Evolutionary conservation across 1,284 basidiomycete genomes (phyloP).

Genomic region (Tilletia horrida): DNA sequence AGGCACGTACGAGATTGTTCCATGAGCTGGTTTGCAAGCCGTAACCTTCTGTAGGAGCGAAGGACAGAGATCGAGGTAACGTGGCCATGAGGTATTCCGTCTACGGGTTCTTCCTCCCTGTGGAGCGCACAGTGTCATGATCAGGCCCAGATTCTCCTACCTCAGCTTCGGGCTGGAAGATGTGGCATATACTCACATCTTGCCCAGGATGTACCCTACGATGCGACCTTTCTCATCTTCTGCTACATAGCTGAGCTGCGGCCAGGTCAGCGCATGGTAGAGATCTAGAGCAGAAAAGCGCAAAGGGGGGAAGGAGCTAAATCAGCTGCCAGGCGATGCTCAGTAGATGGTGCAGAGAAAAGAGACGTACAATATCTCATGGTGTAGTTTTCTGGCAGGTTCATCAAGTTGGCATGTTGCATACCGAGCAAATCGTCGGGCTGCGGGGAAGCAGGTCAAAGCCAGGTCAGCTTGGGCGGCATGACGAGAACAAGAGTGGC

Average conservation of each 20-base stretch:
- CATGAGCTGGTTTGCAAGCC: conserved; percentile 54
- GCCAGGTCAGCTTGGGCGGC: not conserved
- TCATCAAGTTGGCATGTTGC: conserved; percentile 54
- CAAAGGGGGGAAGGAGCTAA: not conserved
- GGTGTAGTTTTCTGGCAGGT: conserved; percentile 54
- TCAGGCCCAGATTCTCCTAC: too few relatives aligned
- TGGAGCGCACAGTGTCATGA: not conserved
- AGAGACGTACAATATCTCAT: conserved; percentile 46
- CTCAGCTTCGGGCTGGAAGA: not conserved
- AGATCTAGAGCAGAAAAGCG: conserved; percentile 63
- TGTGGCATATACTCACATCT: conserved; percentile 63
- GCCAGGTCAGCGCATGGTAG: conserved; percentile 86
- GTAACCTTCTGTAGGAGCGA: conserved; percentile 48
- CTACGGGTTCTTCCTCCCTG: conserved; percentile 52
- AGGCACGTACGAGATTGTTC: conserved; percentile 50
- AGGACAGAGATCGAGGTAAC: conserved; percentile 53
- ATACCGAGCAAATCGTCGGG: conserved; percentile 51
- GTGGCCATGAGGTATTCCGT: conserved; percentile 54
- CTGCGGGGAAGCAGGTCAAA: conserved; percentile 24
- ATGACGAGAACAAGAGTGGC: not conserved
- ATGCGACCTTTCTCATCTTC: conserved; percentile 83
- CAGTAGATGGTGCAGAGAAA: not conserved
- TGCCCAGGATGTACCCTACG: conserved; percentile 89
- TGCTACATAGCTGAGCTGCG: conserved; percentile 87
- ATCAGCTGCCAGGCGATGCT: too few relatives aligned